These are phyloP conservation scores for Mycena epipterygia DNA, from an alignment of 768 basidiomycete species.

Conservation along the genomic window DNA sequence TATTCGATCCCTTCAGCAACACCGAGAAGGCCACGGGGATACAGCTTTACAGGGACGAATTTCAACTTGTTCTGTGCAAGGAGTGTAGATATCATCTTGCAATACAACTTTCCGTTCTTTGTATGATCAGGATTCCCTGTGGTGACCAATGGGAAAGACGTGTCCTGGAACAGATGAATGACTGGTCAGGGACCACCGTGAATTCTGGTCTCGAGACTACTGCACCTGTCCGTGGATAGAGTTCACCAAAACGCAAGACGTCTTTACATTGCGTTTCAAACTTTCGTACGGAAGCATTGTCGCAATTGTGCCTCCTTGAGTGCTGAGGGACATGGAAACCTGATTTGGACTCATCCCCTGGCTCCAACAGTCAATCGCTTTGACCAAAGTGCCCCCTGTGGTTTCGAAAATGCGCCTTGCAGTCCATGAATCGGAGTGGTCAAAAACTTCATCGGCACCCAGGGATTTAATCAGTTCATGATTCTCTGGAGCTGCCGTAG, in stretches of 20 bases:
- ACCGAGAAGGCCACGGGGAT: slow-evolving; percentile 38
- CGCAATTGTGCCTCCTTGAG: slow-evolving; percentile 41
- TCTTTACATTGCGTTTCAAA: slow-evolving; percentile 26
- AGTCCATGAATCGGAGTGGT: slow-evolving; percentile 48
- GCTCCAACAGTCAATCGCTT: slow-evolving; percentile 47
- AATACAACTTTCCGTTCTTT: slow-evolving; percentile 34
- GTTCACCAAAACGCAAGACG: slow-evolving; percentile 39
- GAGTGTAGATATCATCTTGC: slow-evolving; percentile 33
- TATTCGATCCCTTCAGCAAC: slow-evolving; percentile 25
- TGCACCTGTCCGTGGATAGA: slow-evolving; percentile 40
- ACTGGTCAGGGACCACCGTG: no score
- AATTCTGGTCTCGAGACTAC: no score
- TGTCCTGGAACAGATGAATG: no score
- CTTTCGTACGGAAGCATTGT: slow-evolving; percentile 42
- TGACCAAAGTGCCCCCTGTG: slow-evolving; percentile 40
- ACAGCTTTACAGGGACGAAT: slow-evolving; percentile 36
- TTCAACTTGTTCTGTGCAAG: slow-evolving; percentile 28
- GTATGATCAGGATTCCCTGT: slow-evolving; percentile 28
- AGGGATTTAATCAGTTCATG: slow-evolving; percentile 50
- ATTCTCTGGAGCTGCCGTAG: slow-evolving; percentile 58
- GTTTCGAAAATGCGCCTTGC: slow-evolving; percentile 42
- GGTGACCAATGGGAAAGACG: slow-evolving; percentile 14
- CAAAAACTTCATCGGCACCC: slow-evolving; percentile 60
- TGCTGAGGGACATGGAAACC: slow-evolving; percentile 38
- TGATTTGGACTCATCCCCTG: slow-evolving; percentile 42